These are phyloP conservation scores for Crataegus laevigata DNA, from an alignment of 306 rosid species.

Conservation along the genomic window DNA sequence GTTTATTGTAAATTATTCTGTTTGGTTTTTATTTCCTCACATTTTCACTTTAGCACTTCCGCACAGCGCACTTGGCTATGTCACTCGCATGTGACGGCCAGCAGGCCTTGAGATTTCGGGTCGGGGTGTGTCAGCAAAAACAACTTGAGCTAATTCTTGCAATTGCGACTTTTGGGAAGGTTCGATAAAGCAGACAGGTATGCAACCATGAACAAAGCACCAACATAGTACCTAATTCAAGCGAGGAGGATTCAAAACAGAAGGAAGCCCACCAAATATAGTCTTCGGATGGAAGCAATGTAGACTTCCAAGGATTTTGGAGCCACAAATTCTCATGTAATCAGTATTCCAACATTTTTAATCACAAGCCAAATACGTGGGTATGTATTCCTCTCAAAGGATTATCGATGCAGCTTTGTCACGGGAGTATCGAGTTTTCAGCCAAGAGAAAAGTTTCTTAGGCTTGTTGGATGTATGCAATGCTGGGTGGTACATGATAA, in stretches of 20 bases:
- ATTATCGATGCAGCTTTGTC: neutral
- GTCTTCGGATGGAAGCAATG: constrained; percentile 3
- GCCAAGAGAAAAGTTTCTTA: neutral
- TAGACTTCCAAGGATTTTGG: neutral
- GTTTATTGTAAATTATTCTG: too few relatives aligned
- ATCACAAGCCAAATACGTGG: neutral
- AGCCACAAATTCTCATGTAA: neutral
- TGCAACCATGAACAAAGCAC: constrained; percentile 22
- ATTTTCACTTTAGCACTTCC: too few relatives aligned
- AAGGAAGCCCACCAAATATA: constrained; percentile 55
- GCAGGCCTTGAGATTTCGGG: too few relatives aligned
- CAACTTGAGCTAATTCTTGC: constrained; percentile 86
- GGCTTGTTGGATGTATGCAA: constrained; percentile 6
- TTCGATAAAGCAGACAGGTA: constrained; percentile 47
- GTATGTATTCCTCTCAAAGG: neutral
- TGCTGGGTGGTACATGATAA: constrained; percentile 8
- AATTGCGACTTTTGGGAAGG: constrained; percentile 53
- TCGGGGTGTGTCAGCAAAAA: too few relatives aligned
- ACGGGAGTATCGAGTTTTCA: neutral
- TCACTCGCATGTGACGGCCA: too few relatives aligned
- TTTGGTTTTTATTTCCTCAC: too few relatives aligned
- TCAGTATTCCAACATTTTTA: neutral
- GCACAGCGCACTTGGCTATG: too few relatives aligned
- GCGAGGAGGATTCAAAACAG: constrained; percentile 38
- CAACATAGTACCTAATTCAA: constrained; percentile 25